These are phyloP conservation scores for Blastomyces emzantsi DNA, from an alignment of 2,329 filamentous ascomycete genomes.

Conservation along the genomic window DNA sequence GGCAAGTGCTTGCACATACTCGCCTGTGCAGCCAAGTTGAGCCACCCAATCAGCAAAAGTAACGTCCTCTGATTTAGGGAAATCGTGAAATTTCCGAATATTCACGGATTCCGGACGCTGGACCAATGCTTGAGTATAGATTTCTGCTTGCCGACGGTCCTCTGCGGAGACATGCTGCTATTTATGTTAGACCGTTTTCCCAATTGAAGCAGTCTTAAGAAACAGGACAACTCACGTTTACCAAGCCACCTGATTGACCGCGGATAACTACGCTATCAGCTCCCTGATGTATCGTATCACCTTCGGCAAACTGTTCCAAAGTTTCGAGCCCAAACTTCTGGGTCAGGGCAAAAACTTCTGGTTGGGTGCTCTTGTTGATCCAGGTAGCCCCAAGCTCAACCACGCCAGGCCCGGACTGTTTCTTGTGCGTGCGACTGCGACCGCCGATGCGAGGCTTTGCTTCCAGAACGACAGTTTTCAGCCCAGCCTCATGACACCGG, in stretches of 20 bases:
- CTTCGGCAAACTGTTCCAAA: slow-evolving; percentile 26
- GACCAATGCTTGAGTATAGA: slow-evolving; percentile 1
- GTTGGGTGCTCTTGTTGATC: slow-evolving; percentile 31
- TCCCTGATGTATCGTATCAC: slow-evolving; percentile 18
- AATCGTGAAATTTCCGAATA: not conserved
- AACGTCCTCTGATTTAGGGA: not conserved
- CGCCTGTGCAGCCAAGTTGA: not conserved
- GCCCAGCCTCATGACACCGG: slow-evolving; percentile 24
- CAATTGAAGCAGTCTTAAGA: not conserved
- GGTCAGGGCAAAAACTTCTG: slow-evolving; percentile 22
- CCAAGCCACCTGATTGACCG: slow-evolving; percentile 19
- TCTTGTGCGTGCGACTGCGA: slow-evolving; percentile 27
- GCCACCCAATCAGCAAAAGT: not conserved
- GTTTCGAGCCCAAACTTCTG: slow-evolving; percentile 24
- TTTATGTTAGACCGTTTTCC: not conserved
- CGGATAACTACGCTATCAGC: not conserved
- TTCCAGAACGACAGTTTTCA: slow-evolving; percentile 32
- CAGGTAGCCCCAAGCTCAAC: slow-evolving; percentile 31
- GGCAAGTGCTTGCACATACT: not conserved
- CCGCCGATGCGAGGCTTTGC: slow-evolving; percentile 39
- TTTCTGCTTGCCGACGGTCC: not conserved
- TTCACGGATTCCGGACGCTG: slow-evolving; percentile 10
- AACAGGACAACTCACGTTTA: not conserved
- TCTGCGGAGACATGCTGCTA: not conserved
- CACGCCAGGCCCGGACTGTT: slow-evolving; percentile 18